Base-by-base conservation (phyloP, 2,329 filamentous ascomycete species). In the Fusarium dimerum region DNA sequence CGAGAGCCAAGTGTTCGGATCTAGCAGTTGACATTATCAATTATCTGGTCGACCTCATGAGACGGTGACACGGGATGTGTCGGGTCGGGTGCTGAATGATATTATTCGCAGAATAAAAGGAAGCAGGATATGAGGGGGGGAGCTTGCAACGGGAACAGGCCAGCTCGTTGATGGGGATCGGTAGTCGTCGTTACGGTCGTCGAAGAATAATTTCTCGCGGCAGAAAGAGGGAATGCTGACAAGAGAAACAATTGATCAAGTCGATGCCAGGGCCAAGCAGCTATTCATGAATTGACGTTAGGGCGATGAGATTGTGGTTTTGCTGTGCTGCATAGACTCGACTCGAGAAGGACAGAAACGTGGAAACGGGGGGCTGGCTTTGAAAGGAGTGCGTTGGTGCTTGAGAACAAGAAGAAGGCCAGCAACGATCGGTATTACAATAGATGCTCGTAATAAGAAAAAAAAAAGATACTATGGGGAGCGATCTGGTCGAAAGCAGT, bases 11-110 rank as follows among this genome's bases (percentile, higher is more conserved):
- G 73, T 93, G 89, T 72, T 96, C 90, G 68, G 90, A 85, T 83
- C 91, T 88, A 73, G 87, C 81, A 76, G 84, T 90, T 80, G 90
- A 89, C 92, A 96, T 96, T 92, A 93, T 92, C 83, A 80, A 92
- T 92, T 92, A 90, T 77, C 68, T 76, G 73, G 75, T 76, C 71
- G 74, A 72, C 74, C 72, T 79, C 77, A 79, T 80, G 62, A 61
- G 65, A 65, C 56, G 58, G 61, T 56, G 63, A 61, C 60, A 59
- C 57, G 52, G 40, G 41, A 52, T 52, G 59, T 65, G 63, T 50
- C 60, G 43, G 63, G 63, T 56, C 60, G 60, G 63, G 59, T 54
- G 62, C 55, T 52, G 50, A 60, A 61, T 61, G 32, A 36, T 60
- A 62, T 64, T 64, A 62, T 63, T 60, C 59, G 60, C 55, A 54